A percentile compares a stretch with the other conserved stretches of the same genome.
phyloP scores from a whole-genome alignment of 225 moss, liverwort and hornwort species.

The Thuidium tamariscinum region DNA sequence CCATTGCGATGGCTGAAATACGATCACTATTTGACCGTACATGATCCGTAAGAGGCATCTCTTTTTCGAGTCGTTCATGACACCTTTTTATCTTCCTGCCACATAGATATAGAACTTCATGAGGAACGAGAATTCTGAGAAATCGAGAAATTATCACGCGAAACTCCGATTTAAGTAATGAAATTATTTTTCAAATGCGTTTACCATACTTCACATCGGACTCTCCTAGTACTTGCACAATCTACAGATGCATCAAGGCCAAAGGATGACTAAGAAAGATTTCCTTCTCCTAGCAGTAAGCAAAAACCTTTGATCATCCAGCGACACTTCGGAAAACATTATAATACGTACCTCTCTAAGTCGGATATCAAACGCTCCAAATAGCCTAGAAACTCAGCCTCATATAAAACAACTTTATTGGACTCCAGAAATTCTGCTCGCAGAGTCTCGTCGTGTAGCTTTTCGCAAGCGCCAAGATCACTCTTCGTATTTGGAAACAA shows the following conservation, averaged over 20 bases:
- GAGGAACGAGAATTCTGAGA: neutral
- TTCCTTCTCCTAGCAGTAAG: neutral
- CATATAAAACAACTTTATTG: slow-evolving; percentile 64
- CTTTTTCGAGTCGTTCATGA: slow-evolving; percentile 90
- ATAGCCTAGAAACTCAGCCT: slow-evolving; percentile 82
- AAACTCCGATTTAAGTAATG: neutral
- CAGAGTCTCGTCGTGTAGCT: slow-evolving; percentile 74
- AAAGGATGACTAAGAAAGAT: neutral
- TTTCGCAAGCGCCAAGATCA: slow-evolving; percentile 80
- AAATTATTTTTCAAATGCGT: neutral
- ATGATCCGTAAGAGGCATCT: slow-evolving; percentile 91
- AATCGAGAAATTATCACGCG: neutral
- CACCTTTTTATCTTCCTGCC: slow-evolving; percentile 95
- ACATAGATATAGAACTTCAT: neutral
- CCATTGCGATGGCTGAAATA: slow-evolving; percentile 91
- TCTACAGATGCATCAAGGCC: neutral
- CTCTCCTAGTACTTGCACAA: neutral
- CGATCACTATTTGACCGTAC: slow-evolving; percentile 84
- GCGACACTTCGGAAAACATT: neutral
- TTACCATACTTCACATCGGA: neutral
- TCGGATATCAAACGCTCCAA: slow-evolving; percentile 87
- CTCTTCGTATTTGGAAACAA: slow-evolving; percentile 97
- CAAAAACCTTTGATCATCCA: neutral
- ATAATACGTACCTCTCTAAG: slow-evolving; percentile 59
- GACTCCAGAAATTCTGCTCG: slow-evolving; percentile 67